These are phyloP conservation scores for Ramaria sp. DNA, from an alignment of 768 basidiomycete genomes.

Conservation along the genomic window DNA sequence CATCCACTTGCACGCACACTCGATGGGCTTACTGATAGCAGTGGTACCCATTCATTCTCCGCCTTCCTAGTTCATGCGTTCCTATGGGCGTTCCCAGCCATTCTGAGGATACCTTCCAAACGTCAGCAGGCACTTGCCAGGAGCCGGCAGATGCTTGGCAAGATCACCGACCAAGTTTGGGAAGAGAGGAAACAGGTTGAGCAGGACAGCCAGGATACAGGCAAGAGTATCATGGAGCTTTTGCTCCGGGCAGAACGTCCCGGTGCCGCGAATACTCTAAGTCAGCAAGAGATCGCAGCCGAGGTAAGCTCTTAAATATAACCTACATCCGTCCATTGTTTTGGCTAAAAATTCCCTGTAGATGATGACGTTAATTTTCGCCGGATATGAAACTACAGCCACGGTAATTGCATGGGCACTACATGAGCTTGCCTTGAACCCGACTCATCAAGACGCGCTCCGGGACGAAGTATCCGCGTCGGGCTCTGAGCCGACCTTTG, in stretches of 20 bases:
- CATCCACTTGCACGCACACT: conserved; percentile 9
- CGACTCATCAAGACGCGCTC: conserved; percentile 41
- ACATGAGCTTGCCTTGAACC: conserved; percentile 47
- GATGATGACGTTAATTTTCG: conserved; percentile 42
- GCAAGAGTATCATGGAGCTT: conserved; percentile 10
- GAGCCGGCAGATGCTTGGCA: conserved; percentile 8
- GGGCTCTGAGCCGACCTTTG: conserved; percentile 38
- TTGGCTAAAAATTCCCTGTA: background rate
- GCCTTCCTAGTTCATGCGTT: conserved; percentile 9
- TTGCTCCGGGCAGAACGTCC: background rate
- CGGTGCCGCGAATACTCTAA: background rate
- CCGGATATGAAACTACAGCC: conserved; percentile 38
- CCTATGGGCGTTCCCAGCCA: conserved; percentile 7
- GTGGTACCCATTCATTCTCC: conserved; percentile 9
- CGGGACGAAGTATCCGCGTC: conserved; percentile 36
- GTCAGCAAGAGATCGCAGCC: conserved; percentile 5
- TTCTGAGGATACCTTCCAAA: conserved; percentile 5
- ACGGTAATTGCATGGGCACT: conserved; percentile 41
- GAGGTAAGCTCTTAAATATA: background rate
- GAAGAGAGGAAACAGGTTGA: background rate
- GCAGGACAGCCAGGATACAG: conserved; percentile 3
- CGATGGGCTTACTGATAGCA: conserved; percentile 8
- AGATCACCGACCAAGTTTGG: conserved; percentile 9
- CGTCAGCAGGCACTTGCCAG: conserved; percentile 4
- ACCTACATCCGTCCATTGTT: background rate